A percentile compares a stretch with the other conserved stretches of the same genome.
Conservation (phyloP, 2,329 filamentous ascomycete species). For the Colletotrichum limetticola region DNA sequence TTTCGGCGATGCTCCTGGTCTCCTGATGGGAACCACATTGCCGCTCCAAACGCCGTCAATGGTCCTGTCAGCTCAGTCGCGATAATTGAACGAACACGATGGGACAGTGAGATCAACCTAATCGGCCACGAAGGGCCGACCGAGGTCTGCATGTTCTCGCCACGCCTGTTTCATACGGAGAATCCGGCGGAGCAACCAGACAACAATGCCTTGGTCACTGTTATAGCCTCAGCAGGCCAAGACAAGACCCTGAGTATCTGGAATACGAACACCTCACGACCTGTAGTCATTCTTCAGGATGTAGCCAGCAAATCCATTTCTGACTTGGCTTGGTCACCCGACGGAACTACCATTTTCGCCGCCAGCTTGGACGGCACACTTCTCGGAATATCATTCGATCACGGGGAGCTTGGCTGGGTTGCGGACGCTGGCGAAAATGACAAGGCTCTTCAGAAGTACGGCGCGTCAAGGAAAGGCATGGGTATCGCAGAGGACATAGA, state of each 20-base stretch:
- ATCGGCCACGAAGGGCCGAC: constrained; percentile 98
- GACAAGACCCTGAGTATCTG: constrained; percentile 97
- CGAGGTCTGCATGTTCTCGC: constrained; percentile 97
- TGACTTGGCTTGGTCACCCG: constrained; percentile 92
- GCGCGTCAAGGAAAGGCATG: constrained; percentile 85
- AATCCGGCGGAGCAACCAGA: constrained; percentile 68
- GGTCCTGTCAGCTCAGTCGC: constrained; percentile 97
- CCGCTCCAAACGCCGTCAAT: constrained; percentile 96
- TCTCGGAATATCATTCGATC: constrained; percentile 82
- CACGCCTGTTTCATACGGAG: constrained; percentile 82
- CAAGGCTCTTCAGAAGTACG: constrained; percentile 91
- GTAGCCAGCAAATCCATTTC: constrained; percentile 91
- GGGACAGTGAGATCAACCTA: constrained; percentile 97
- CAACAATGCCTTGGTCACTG: constrained; percentile 75
- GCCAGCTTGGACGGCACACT: constrained; percentile 92
- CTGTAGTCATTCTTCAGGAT: constrained; percentile 90
- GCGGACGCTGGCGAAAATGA: constrained; percentile 90
- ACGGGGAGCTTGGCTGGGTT: constrained; percentile 90
- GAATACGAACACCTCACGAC: constrained; percentile 95
- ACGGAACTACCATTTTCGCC: constrained; percentile 87
- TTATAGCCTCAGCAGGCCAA: constrained; percentile 95
- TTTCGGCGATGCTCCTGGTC: constrained; percentile 98
- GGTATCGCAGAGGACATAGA: constrained; percentile 95
- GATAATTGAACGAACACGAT: constrained; percentile 90
- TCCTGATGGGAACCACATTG: constrained; percentile 96